phyloP scores from a whole-genome alignment of 441 rosid species.

The Brassica hybrid region DNA sequence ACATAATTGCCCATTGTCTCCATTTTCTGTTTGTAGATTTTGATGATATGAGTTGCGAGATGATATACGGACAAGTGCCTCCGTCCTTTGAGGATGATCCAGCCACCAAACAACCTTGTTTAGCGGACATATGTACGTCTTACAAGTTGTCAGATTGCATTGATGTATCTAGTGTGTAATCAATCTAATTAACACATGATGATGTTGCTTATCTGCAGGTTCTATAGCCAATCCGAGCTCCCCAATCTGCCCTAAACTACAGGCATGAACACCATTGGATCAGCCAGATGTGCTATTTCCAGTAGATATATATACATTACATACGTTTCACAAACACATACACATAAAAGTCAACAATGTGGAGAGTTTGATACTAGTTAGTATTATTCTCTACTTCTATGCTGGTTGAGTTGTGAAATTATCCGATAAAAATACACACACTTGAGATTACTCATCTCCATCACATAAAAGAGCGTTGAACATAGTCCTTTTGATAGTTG shows the following conservation, averaged over 20 bases:
- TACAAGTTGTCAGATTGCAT: slow-evolving; percentile 10
- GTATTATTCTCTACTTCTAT: background rate
- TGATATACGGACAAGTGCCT: slow-evolving; percentile 93
- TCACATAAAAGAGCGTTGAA: background rate
- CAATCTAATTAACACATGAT: slow-evolving; percentile 2
- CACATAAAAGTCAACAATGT: background rate
- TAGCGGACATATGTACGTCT: slow-evolving; percentile 41
- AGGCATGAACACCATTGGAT: slow-evolving; percentile 29
- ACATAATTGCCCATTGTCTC: background rate
- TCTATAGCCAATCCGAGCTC: slow-evolving; percentile 45
- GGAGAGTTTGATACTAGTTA: slow-evolving; percentile 19
- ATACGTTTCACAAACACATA: slow-evolving; percentile 44
- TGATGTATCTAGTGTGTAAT: background rate
- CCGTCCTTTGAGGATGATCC: slow-evolving; percentile 81
- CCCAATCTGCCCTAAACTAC: slow-evolving; percentile 43
- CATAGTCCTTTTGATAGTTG: background rate
- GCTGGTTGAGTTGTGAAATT: slow-evolving; percentile 16
- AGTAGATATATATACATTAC: background rate
- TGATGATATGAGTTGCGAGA: slow-evolving; percentile 97
- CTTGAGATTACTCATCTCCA: no score
- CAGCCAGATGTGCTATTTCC: slow-evolving; percentile 15
- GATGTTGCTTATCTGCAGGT: slow-evolving; percentile 34
- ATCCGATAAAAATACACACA: background rate
- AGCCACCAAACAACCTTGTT: slow-evolving; percentile 48
- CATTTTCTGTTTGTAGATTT: slow-evolving; percentile 53